Conservation (phyloP, 2,329 filamentous ascomycete genomes). For the Ophiostoma perfectum region DNA sequence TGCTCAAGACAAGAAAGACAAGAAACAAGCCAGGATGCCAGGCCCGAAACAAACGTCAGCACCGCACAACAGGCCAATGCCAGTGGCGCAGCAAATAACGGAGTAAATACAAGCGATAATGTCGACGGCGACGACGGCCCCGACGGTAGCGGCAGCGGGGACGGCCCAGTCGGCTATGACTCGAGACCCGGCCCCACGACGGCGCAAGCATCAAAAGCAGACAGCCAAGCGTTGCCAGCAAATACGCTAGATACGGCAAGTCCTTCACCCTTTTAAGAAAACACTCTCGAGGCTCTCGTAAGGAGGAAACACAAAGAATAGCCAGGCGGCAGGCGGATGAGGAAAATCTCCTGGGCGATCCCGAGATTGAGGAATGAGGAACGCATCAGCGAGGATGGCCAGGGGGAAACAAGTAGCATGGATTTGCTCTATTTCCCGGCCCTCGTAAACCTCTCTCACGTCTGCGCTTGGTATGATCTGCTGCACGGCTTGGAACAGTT, state of each 20-base stretch:
- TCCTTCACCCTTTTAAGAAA: neutral
- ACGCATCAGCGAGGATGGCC: neutral
- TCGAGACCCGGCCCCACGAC: neutral
- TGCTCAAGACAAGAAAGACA: constrained; percentile 27
- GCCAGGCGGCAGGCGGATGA: neutral
- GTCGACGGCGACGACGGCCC: neutral
- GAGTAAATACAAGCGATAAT: neutral
- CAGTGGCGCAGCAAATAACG: neutral
- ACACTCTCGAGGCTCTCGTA: neutral
- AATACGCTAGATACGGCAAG: constrained; percentile 15
- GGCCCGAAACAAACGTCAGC: constrained; percentile 33
- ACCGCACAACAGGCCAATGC: neutral
- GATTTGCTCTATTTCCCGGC: neutral
- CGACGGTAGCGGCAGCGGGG: neutral
- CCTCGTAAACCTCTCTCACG: neutral
- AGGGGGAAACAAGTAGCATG: neutral
- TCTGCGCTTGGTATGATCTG: constrained; percentile 2
- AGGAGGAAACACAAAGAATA: neutral
- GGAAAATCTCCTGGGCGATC: neutral
- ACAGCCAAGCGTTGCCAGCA: neutral
- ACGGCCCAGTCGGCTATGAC: neutral
- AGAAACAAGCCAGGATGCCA: constrained; percentile 34
- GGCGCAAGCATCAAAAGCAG: neutral
- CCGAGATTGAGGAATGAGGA: neutral
- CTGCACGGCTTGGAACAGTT: constrained; percentile 15